Base-by-base conservation (phyloP, 2,329 filamentous ascomycete species). In the Cordyceps tenuipes region DNA sequence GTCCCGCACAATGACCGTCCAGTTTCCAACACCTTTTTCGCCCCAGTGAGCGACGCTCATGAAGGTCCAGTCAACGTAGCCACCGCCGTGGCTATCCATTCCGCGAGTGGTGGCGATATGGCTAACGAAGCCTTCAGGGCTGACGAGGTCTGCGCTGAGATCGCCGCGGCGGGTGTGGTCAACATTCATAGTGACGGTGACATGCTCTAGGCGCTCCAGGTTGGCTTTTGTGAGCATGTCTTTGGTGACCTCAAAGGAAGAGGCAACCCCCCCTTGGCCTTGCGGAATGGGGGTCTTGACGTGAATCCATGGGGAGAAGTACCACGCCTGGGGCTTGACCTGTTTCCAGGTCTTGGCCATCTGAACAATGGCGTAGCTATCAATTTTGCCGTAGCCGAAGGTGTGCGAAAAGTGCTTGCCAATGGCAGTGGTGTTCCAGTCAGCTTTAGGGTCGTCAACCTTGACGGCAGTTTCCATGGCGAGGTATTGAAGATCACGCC, bases 11-110 rank as follows among this genome's bases (percentile, higher is more conserved):
- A 97, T 78, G 44, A 99, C 81, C 0, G 89, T 96, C 94, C 94
- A 99, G 23, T 84, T 92, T 57, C 94, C 94, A 61, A 92, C 73
- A 62, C 91, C 92, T 48, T 82, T 81, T 74, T 99, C 94, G 53
- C 94, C 94, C 89, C 92, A 99, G 72, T 99, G 94, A 64, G 87
- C 92, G 43, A 99, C 94, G 63, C 88, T 95, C 94, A 99, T 99
- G 68, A 99, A 99, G 0, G 93, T 97, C 94, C 94, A 99, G 75
- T 97, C 91, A 43, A 86, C 77, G 71, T 97, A 99, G 9, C 94
- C 94, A 23, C 75, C 73, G 0, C 75, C 70, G 41, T 81, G 82
- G 1, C 81, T 77, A 71, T 99, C 94, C 23, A 83, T 73, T 62
- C 81, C 81, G 64, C 94, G 88, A 1, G 87, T 78, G 13, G 86